These are phyloP conservation scores for Tribonema minus DNA, from an alignment of 108 stramenopile species.

Conservation along the genomic window DNA sequence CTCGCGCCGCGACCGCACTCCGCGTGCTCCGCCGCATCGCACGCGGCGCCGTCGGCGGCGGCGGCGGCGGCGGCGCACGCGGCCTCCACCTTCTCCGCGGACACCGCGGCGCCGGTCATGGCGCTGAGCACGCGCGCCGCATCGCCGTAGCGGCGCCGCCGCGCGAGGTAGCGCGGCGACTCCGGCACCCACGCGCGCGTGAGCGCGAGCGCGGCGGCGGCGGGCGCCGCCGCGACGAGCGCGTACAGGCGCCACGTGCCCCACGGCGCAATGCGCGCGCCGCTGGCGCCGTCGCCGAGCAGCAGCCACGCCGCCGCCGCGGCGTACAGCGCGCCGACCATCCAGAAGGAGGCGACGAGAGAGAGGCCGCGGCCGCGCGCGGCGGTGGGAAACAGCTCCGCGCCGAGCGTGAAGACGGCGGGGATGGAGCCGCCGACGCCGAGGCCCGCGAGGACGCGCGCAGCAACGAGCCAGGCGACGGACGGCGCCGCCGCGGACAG, in stretches of 20 bases:
- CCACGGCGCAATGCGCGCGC: constrained; percentile 28
- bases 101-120: neutral
- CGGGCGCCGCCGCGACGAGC: constrained; percentile 41
- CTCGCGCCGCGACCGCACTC: no score
- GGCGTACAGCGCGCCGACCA: constrained; percentile 56
- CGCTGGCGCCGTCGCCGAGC: constrained; percentile 38
- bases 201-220: constrained; percentile 23
- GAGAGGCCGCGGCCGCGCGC: constrained; percentile 41
- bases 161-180: constrained; percentile 49
- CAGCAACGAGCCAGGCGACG: constrained; percentile 42
- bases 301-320: constrained; percentile 55
- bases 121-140: neutral
- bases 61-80: neutral
- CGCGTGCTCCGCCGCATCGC: no score
- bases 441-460: constrained; percentile 48
- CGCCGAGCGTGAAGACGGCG: constrained; percentile 52
- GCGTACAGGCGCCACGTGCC: constrained; percentile 49
- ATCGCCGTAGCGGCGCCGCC: neutral
- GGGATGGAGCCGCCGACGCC: constrained; percentile 62
- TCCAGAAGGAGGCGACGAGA: constrained; percentile 59
- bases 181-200: constrained; percentile 38
- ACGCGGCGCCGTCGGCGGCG: neutral
- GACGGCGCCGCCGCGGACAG: constrained; percentile 43
- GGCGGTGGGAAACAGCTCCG: constrained; percentile 50
- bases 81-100: neutral